Base-by-base conservation (phyloP, 352 stramenopile genomes). In the Pythium rhizo-oryzae region DNA sequence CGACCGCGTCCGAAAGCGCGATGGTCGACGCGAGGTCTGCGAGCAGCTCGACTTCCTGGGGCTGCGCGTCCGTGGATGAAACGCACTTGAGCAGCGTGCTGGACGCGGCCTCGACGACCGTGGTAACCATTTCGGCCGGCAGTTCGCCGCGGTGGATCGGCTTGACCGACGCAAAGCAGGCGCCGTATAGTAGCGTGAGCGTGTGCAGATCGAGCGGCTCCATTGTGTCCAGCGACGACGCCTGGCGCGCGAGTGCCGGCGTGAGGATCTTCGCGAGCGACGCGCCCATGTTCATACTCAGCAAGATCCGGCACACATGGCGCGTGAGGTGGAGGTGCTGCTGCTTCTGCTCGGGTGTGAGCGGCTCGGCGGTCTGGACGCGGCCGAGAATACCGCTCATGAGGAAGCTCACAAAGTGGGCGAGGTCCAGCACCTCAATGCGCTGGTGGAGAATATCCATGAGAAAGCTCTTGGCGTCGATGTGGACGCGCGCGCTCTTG, bases 371-470 rank as follows among this genome's bases (percentile, higher is more conserved):
- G 5, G 56, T 43, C 12, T 62, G 54, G 13, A 52, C 39, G 69
- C 43, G 77, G 50, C 39, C 76, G n/a, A 95, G 76, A 19, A 89
- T 75, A 5, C 77, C 80, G 44, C 84, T 93, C 62, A 95, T 87
- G 37, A 93, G 76, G 69, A 95, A 95, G 59, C 85, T 93, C 25
- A 92, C 79, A 18, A 95, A 76, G 62, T 91, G 84, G 7, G 82
- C 85, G 4, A 93, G 75, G 62, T 95, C 84, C 50, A 95, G 62
- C 58, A 60, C 69, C 24, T 89, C 74, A 28, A 78, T 72, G 7
- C 85, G 81, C 62, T 91, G 82, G 65, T 89, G 81, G 2, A 95
- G 44, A 71, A 95, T 91, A 47, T 95, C 87, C 47, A 95, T 81
- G 21, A 93, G 67, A 52, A 93, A 95, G 35, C 77, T 92, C 74